Evolutionary conservation across 495 filamentous ascomycete genomes (phyloP), one percentile per base, ranked within the genome.

Genomic region (Penicillium ucsense): DNA sequence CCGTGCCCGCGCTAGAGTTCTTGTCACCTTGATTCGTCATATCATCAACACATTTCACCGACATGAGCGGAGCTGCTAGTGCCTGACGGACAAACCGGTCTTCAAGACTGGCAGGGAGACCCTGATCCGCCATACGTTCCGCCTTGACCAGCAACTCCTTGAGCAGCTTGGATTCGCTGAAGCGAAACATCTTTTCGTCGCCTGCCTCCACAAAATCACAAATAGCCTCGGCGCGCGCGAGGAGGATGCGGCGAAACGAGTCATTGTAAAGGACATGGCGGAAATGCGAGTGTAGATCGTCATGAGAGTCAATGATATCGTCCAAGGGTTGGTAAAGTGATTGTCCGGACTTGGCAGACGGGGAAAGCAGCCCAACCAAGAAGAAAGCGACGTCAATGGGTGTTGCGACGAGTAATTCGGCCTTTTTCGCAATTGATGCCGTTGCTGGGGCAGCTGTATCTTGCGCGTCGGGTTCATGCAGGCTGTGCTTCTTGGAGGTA

Each of bases 301-400:
- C 72, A 28, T 86, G 70, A 4, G 60, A 70, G 45, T 96, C 89
- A 39, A 94, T 67, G 41, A 94, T 78, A 53, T 95, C 89, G 47
- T 95, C 90, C 33, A 82, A 62, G 2, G 82, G 80, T 33, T 92
- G 78, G 58, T 89, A 96, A 41, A 87, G 74, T 31, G 31, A 62
- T 31, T 50, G 67, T 41, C 46, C 63, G 39, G 61, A 70, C 72
- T 49, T 64, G 52, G 67, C 52, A 6, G 65, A 50, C 29, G 73
- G 55, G 11, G 64, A 52, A 38, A 94, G 67, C 8, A 80, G 73
- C 3, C 92, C 85, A 1, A 97, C 74, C 28, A 95, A 55, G 43
- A 97, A 73, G 62, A 97, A 96, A 3, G 96, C 57, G 6, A 84
- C 74, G 61, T 99, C 92, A 49, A 90, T 67, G 5, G 84, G 84